Conservation (phyloP, 2,329 filamentous ascomycete genomes). For the Scleromitrula shiraiana region DNA sequence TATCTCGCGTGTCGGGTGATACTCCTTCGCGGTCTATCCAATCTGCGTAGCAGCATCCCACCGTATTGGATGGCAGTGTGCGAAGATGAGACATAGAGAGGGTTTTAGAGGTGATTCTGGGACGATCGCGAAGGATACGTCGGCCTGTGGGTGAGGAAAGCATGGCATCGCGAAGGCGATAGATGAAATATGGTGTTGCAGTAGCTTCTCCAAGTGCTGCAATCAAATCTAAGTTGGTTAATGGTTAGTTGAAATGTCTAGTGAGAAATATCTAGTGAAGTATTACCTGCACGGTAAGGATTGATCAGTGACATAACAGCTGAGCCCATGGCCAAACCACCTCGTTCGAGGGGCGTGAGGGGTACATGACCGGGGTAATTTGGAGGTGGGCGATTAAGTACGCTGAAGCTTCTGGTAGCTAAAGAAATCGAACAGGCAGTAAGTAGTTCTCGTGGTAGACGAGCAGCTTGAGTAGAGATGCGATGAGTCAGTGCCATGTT, state of each 20-base stretch:
- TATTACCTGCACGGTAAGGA: slow-evolving; percentile 67
- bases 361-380: slow-evolving; percentile 67
- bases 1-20: slow-evolving; percentile 76
- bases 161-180: slow-evolving; percentile 87
- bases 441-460: slow-evolving; percentile 23
- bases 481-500: slow-evolving; percentile 23
- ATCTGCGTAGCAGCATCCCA: slow-evolving; percentile 73
- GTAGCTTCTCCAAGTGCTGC: slow-evolving; percentile 92
- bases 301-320: slow-evolving; percentile 59
- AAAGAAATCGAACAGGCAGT: slow-evolving; percentile 21
- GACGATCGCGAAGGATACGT: slow-evolving; percentile 82
- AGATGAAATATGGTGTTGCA: slow-evolving; percentile 89
- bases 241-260: not conserved
- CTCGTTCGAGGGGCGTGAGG: slow-evolving; percentile 68
- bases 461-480: slow-evolving; percentile 10
- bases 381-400: slow-evolving; percentile 63
- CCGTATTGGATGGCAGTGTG: slow-evolving; percentile 59
- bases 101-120: slow-evolving; percentile 71
- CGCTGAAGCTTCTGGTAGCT: slow-evolving; percentile 54
- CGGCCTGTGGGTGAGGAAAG: slow-evolving; percentile 75
- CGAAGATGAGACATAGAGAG: slow-evolving; percentile 62
- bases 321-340: slow-evolving; percentile 59
- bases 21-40: slow-evolving; percentile 97
- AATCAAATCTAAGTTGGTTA: slow-evolving; percentile 65
- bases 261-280: not conserved